Base-by-base conservation (phyloP, 169 alveolate species). In the Cryptosporidium ubiquitum region DNA sequence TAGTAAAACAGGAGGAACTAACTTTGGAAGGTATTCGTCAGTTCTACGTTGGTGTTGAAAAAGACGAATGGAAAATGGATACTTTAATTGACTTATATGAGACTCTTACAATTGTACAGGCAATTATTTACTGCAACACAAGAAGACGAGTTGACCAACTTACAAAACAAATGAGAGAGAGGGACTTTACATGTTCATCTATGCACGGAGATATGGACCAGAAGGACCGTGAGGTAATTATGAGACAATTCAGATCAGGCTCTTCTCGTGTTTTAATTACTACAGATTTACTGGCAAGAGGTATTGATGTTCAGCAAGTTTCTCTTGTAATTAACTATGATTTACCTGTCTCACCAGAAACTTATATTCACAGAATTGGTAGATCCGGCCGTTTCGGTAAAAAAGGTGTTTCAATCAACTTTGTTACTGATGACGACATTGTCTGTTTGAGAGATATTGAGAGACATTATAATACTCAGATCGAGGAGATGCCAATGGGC, bases 381-480 rank as follows among this genome's bases (percentile, higher is more conserved):
- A 96, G 99, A 69, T 96, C 99, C 68, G 99, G 99, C 6, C 97
- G 99, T 91, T 99, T 98, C 93, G 99, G 99, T 42, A 96, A 99
- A 71, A 98, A 98, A 92, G 99, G 99, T 40, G 99, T 99, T 35
- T 99, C 99, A 20, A 98, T 98, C 91, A 99, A 98, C 95, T 98
- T 98, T 86, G 99, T 98, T 52, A 96, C 98, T 9, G 96, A 96
- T 85, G 95, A 94, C 85, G 99, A 98, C 85, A 97, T 97, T 86
- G 96, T 96, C 84, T 93, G 94, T 91, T 91, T 98, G 84, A 96
- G 96, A 92, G 99, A 98, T 84, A 95, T 98, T 39, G 99, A 98
- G 92, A 96, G 95, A 92, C 98, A 97, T 95, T 98, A 97, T 97
- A 96, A 96, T 96, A 98, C 99, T 68, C 99, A 98, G 94, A 97